phyloP scores from a whole-genome alignment of 352 stramenopile genomes.

The Globisporangium nunn region DNA sequence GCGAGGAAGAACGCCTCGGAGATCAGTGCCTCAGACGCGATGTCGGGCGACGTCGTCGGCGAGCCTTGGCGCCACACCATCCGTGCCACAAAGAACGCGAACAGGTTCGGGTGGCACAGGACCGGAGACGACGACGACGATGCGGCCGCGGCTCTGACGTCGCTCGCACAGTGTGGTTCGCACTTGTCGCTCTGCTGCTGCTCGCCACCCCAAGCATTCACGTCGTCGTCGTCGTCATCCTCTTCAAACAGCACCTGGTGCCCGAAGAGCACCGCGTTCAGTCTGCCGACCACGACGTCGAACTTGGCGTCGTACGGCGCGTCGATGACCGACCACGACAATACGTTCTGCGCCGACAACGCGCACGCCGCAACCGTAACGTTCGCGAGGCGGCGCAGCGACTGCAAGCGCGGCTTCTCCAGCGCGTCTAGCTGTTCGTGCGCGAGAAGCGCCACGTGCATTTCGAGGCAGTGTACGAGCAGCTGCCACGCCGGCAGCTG shows the following conservation, averaged over 20 bases:
- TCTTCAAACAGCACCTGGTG: constrained; percentile 67
- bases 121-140: constrained; percentile 18
- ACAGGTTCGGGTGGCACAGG: constrained; percentile 39
- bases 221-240: constrained; percentile 15
- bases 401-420: constrained; percentile 42
- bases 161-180: constrained; percentile 11
- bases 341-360: constrained; percentile 30
- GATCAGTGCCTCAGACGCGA: constrained; percentile 30
- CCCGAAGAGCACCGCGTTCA: constrained; percentile 64
- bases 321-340: constrained; percentile 39
- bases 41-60: constrained; percentile 18
- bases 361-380: constrained; percentile 31
- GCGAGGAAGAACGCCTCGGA: constrained; percentile 52
- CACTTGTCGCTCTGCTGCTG: background rate
- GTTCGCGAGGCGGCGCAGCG: constrained; percentile 49
- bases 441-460: constrained; percentile 48
- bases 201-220: too few species aligned
- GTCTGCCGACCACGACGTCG: constrained; percentile 33
- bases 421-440: constrained; percentile 27
- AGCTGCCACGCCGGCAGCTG: constrained; percentile 47
- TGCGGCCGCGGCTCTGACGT: constrained; percentile 11
- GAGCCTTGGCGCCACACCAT: constrained; percentile 36
- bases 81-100: constrained; percentile 46
- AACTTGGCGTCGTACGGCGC: constrained; percentile 32
- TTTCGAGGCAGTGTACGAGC: constrained; percentile 46